Base-by-base conservation (phyloP, 345 rosid species). In the Iberis pinnata region DNA sequence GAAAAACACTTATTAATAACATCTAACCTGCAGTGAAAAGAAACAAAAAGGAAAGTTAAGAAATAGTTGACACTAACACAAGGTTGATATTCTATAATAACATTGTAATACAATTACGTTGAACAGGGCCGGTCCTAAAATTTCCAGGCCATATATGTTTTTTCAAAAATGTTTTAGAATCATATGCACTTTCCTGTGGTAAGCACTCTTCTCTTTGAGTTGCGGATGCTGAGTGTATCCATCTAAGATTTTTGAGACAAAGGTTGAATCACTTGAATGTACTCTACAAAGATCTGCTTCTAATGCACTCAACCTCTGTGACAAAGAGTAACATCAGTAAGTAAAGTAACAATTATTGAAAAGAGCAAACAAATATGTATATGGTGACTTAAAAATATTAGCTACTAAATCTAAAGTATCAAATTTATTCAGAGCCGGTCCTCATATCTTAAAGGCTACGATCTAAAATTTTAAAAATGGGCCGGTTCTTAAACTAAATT, bases 1-100 rank as follows among this genome's bases (percentile, higher is more conserved):
- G 84, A 82, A 71, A 87, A 90, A 70, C 98, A 86, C 62, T 71
- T 75, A 41, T 80, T 76, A 26, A 90, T 82, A 37, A 84, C 71
- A 78, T 76, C 87, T 70, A 80, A 72, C 73, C 98, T 90, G 80
- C 54, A 26, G 6, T n/a, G n/a, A 43, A 43, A 52, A n/a, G 32
- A 48, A 64, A 12, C 39, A 64, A 56, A 64, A 56, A 29, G 14
- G 50, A 51, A 66, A 60, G 37, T 12, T 58, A 43, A 58, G 42
- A 57, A 35, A 14, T 47, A 50, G 31, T 33, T 60, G 2, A 49
- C 25, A 26, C 64, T 4, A 36, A 51, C 43, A 52, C n/a, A n/a
- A n/a, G n/a, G n/a, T n/a, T n/a, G n/a, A n/a, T n/a, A n/a, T n/a
- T n/a, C n/a, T n/a, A n/a, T n/a, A n/a, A n/a, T n/a, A n/a, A n/a